These are phyloP conservation scores for Pyrenophora graminea DNA, from an alignment of 2,329 filamentous ascomycete genomes.

Conservation along the genomic window DNA sequence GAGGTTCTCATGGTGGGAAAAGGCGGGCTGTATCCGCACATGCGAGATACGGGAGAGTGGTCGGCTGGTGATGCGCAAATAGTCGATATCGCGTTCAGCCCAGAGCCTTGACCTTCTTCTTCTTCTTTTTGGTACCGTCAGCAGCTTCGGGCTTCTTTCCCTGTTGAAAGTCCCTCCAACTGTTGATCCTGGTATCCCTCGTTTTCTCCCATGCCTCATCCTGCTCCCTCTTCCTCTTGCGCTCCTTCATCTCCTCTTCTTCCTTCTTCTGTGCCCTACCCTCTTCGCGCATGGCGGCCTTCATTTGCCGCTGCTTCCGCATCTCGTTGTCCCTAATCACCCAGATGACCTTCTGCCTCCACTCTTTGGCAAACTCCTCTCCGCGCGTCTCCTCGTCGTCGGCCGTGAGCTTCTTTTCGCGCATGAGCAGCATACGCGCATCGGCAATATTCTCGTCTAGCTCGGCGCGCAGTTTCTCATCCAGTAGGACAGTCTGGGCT, in stretches of 20 bases:
- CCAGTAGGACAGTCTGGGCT: constrained; percentile 86
- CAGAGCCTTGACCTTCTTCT: constrained; percentile 59
- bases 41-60: too few relatives aligned
- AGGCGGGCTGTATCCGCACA: too few relatives aligned
- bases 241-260: constrained; percentile 77
- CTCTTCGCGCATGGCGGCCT: constrained; percentile 96
- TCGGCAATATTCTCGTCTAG: constrained; percentile 96
- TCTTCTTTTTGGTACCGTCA: constrained; percentile 52
- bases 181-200: constrained; percentile 86
- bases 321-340: constrained; percentile 94
- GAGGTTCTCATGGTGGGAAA: too few relatives aligned
- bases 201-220: constrained; percentile 96
- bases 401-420: constrained; percentile 89
- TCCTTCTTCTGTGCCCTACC: constrained; percentile 83
- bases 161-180: constrained; percentile 92
- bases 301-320: constrained; percentile 79
- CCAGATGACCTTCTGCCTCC: constrained; percentile 86
- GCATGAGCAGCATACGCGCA: constrained; percentile 90
- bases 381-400: constrained; percentile 87
- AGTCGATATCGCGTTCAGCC: constrained; percentile 42
- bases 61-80: too few relatives aligned
- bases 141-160: constrained; percentile 55
- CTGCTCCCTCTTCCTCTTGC: constrained; percentile 72
- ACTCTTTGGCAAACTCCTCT: constrained; percentile 78
- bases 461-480: constrained; percentile 85